Evolutionary conservation across 345 rosid species (phyloP), one percentile per base, ranked within the genome.

Genomic region (Eucalyptus pauciflora): DNA sequence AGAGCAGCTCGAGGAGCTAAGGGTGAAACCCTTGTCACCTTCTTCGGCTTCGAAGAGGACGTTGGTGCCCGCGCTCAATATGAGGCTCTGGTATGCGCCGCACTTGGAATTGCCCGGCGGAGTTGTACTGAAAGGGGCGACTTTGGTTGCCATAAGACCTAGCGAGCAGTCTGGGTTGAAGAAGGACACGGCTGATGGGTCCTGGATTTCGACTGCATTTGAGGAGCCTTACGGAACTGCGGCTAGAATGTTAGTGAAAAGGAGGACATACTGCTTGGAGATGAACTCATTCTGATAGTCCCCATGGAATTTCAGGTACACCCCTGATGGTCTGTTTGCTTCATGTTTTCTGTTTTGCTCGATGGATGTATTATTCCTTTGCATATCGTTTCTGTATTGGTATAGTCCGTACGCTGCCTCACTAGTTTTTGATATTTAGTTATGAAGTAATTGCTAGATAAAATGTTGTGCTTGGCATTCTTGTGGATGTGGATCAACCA

Each of bases 71-170:
- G 99, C 99, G 1, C 67, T 98, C 89, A 97, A 95, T 87, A 98
- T 98, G 99, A 94, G 98, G 87, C 96, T 98, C 1, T 98, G 99
- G 99, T 98, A 98, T 91, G 99, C 99, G 9, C 99, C 99, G 7
- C 92, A 90, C 5, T 87, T 98, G 93, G 98, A 97, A 58, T 92
- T 98, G 92, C 96, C 98, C 14, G 91, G 95, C 91, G 99, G 99
- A 91, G 89, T 93, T 91, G 97, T 97, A 86, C 89, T 98, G 86
- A 92, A 94, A 87, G 99, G 99, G 85, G 99, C 99, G 29, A 96
- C 99, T 50, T 90, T 98, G 91, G 99, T 98, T 50, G 99, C 99
- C 4, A 97, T 98, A 76, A 93, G 96, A 90, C 99, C 99, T 7
- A 97, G 96, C 11, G 99, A 96, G 62, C 95, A 92, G 87, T 90